Conservation (phyloP, 2,329 filamentous ascomycete genomes). For the Nannizzia gypsea region DNA sequence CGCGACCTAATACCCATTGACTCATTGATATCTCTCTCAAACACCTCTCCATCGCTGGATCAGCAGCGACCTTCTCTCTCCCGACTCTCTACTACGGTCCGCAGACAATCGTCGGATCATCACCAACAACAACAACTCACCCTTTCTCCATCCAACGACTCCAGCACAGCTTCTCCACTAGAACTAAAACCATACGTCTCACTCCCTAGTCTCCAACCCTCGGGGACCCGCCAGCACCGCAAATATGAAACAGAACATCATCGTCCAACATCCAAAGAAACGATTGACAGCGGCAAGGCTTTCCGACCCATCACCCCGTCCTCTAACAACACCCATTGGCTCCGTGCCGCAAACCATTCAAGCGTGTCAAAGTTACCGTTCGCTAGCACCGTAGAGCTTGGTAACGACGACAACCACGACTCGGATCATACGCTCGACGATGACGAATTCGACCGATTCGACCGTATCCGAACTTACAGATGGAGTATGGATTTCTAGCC, state of each 20-base stretch:
- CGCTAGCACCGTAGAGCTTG: not conserved
- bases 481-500: constrained; percentile 36
- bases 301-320: constrained; percentile 11
- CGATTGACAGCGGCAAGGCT: constrained; percentile 22
- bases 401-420: constrained; percentile 10
- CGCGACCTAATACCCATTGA: not conserved
- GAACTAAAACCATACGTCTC: not conserved
- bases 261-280: constrained; percentile 23
- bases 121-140: not conserved
- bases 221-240: not conserved
- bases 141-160: constrained; percentile 10
- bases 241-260: constrained; percentile 7
- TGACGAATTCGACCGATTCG: constrained; percentile 24
- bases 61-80: not conserved
- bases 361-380: not conserved
- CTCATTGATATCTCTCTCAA: not conserved
- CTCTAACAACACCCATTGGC: not conserved
- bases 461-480: constrained; percentile 28
- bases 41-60: not conserved
- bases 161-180: constrained; percentile 21
- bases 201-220: constrained; percentile 20
- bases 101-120: not conserved
- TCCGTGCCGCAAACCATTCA: not conserved
- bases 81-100: not conserved
- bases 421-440: constrained; percentile 17